Conservation (phyloP, 768 basidiomycete genomes). For the Xerocomellus dryophilus region DNA sequence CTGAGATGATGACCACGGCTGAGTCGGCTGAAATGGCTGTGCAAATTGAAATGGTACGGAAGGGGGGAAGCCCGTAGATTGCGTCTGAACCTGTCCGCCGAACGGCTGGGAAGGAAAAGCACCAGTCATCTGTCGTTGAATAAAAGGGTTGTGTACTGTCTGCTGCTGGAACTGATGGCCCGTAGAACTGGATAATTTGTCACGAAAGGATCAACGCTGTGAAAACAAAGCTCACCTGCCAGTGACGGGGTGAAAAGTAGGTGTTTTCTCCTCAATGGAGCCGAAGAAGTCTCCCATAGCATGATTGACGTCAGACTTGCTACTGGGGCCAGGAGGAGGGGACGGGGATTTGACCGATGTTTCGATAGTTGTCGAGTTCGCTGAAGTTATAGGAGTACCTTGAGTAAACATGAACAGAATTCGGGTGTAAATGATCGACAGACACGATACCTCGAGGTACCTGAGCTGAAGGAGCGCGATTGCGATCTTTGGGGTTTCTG, state of each 20-base stretch:
- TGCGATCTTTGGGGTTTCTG: slow-evolving; percentile 19
- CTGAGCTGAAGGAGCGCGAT: slow-evolving; percentile 7
- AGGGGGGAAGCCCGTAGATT: slow-evolving; percentile 55
- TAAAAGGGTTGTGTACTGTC: slow-evolving; percentile 73
- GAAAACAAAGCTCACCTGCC: slow-evolving; percentile 38
- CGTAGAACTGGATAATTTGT: slow-evolving; percentile 39
- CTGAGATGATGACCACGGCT: slow-evolving; percentile 11
- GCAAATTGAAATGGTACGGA: slow-evolving; percentile 42
- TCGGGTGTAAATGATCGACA: no score
- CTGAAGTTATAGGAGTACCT: slow-evolving; percentile 18
- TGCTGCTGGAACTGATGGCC: slow-evolving; percentile 55
- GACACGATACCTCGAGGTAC: slow-evolving; percentile 17
- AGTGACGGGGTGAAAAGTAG: slow-evolving; percentile 65
- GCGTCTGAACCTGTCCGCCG: slow-evolving; percentile 43
- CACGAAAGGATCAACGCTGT: slow-evolving; percentile 4
- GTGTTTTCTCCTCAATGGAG: slow-evolving; percentile 79
- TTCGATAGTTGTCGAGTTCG: slow-evolving; percentile 18
- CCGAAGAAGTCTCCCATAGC: slow-evolving; percentile 81
- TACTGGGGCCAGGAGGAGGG: slow-evolving; percentile 21
- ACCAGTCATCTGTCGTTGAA: slow-evolving; percentile 52
- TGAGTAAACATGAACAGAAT: slow-evolving; percentile 7
- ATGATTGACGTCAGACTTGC: slow-evolving; percentile 41
- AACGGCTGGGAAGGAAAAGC: slow-evolving; percentile 45
- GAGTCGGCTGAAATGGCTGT: slow-evolving; percentile 18
- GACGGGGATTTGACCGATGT: slow-evolving; percentile 26